These are phyloP conservation scores for Magnusiomyces tetraspermus DNA, from an alignment of 1,139 yeast species.

Conservation along the genomic window DNA sequence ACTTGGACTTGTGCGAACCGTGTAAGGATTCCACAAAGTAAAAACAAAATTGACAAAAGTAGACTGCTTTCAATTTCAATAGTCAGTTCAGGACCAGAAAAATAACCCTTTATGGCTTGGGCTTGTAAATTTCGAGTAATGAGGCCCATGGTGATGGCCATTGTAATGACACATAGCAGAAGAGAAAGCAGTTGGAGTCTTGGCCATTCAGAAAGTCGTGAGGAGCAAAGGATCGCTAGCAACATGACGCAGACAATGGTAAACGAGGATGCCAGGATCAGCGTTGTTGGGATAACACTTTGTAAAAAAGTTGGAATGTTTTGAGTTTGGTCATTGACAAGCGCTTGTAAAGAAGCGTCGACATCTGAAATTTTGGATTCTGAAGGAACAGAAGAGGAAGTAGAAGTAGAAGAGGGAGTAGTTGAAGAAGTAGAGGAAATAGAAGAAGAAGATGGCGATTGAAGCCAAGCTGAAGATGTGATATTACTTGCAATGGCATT, in stretches of 20 bases:
- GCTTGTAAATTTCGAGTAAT: conserved; percentile 4
- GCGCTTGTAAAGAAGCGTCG: background rate
- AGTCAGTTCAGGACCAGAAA: conserved; percentile 10
- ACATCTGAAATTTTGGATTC: background rate
- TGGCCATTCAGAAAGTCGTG: conserved; percentile 9
- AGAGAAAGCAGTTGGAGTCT: conserved; percentile 9
- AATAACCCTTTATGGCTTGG: conserved; percentile 10
- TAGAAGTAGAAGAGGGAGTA: no score
- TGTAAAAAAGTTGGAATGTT: conserved; percentile 6
- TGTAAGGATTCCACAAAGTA: conserved; percentile 7
- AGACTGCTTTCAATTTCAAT: conserved; percentile 1
- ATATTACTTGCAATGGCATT: conserved; percentile 3
- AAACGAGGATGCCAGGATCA: conserved; percentile 9
- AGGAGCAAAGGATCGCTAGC: conserved; percentile 4
- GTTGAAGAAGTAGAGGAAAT: no score
- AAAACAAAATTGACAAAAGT: conserved; percentile 7
- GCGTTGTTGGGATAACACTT: conserved; percentile 13
- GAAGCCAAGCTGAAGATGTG: background rate
- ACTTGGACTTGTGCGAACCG: conserved; percentile 9
- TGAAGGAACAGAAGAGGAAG: background rate
- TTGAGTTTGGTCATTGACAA: background rate
- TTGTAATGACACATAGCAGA: conserved; percentile 5
- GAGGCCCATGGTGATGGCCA: conserved; percentile 7
- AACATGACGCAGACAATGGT: conserved; percentile 6
- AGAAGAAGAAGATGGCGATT: no score